Evolutionary conservation across 371 early-diverging fungal species (phyloP), one percentile per base, ranked within the genome.

Genomic region (Phascolomyces articulosus): DNA sequence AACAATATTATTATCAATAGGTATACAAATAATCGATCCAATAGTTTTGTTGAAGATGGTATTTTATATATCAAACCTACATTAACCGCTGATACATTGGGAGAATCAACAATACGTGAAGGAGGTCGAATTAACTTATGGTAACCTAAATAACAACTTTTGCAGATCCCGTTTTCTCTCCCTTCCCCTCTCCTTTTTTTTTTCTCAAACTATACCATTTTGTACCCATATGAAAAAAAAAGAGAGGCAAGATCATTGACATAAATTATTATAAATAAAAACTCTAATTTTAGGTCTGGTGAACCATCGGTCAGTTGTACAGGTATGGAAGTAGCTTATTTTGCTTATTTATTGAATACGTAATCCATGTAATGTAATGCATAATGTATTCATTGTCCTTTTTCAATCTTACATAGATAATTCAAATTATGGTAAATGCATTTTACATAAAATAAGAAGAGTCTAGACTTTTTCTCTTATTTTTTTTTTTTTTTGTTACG

Each of bases 1-100:
- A 9, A 34, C 11, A 34, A 4, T 24, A 24, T 51, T 51, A 24
- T 23, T 23, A 23, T 38, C 40, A 48, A 13, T 21, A 71, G 71
- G 24, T 87, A 85, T 63, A 80, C 80, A 56, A 85, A 86, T 64
- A 88, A 86, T 68, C 71, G 85, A 58, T 81, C 84, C 63, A 89
- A 88, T 61, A 85, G 88, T 15, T 91, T 81, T 67, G 87, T 88
- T 16, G 76, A 82, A 26, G 77, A 90, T 55, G 90, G 90, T 23
- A 64, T 85, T 27, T 75, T 91, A 15, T 86, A 90, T 62, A 75
- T 91, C 59, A 78, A 82, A 11, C 92, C 92, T 4, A 88, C 87
- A 8, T 75, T 88, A 54, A 90, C 90, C 11, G 58, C 67, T 3
- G 75, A 69, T 18, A 56, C 61, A 1, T 58, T 81, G 48, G 78